Evolutionary conservation across 768 basidiomycete species (phyloP).

Genomic region (Boletus insuetus): DNA sequence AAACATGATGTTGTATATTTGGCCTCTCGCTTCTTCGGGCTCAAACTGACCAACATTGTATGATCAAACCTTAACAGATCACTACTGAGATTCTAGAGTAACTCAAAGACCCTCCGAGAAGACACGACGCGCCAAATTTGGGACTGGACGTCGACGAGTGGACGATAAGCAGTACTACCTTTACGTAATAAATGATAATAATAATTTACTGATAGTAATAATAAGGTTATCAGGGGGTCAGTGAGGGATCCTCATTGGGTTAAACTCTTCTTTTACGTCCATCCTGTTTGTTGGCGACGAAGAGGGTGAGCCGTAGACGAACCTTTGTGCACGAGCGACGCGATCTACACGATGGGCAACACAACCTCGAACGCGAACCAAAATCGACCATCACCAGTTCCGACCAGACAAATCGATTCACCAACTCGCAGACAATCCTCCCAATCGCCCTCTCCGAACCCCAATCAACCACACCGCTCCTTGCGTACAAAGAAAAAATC

Average conservation of each 20-base stretch:
- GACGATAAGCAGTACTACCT: background rate
- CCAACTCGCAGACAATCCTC: slow-evolving; percentile 17
- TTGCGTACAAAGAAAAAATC: slow-evolving; percentile 68
- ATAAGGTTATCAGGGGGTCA: slow-evolving; percentile 20
- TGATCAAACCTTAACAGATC: too few species aligned
- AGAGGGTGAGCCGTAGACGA: slow-evolving; percentile 10
- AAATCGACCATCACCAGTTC: slow-evolving; percentile 25
- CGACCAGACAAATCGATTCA: slow-evolving; percentile 27
- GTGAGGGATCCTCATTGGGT: slow-evolving; percentile 23
- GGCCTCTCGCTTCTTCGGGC: background rate
- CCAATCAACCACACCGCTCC: slow-evolving; percentile 52
- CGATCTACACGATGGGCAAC: slow-evolving; percentile 33
- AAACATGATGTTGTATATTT: slow-evolving; percentile 15
- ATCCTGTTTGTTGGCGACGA: slow-evolving; percentile 25
- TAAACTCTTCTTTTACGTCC: slow-evolving; percentile 33
- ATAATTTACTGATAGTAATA: slow-evolving; percentile 14
- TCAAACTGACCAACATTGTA: background rate
- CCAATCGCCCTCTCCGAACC: slow-evolving; percentile 40
- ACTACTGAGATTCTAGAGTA: too few species aligned
- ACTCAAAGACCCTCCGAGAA: too few species aligned
- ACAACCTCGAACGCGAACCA: slow-evolving; percentile 32
- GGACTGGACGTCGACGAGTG: background rate
- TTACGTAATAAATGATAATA: slow-evolving; percentile 12
- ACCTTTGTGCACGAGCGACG: slow-evolving; percentile 15
- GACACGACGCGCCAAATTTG: too few species aligned